Conservation (phyloP, 345 rosid species). For the Rhizophora apiculata region DNA sequence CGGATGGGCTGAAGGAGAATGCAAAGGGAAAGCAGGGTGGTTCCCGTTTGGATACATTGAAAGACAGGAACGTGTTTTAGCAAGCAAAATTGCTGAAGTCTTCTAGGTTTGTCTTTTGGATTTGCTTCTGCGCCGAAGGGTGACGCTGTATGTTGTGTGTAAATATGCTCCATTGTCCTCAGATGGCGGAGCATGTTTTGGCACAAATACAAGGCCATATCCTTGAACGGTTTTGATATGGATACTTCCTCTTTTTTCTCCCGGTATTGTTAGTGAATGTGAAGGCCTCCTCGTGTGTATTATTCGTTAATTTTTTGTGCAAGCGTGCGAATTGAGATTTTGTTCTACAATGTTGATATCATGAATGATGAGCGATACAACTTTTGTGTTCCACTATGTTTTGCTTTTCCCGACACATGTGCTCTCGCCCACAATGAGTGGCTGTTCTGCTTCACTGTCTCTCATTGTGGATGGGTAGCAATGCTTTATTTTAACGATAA, state of each 20-base stretch:
- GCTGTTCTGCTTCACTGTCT: too few relatives aligned
- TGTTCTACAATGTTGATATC: background rate
- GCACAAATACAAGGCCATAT: slow-evolving; percentile 10
- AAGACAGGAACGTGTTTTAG: slow-evolving; percentile 83
- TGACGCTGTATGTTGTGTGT: slow-evolving; percentile 24
- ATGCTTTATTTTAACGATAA: too few relatives aligned
- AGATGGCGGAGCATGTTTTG: slow-evolving; percentile 9
- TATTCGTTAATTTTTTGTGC: slow-evolving; percentile 6
- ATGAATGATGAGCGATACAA: too few relatives aligned
- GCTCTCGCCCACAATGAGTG: too few relatives aligned
- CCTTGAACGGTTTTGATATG: slow-evolving; percentile 25
- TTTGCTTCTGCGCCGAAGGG: slow-evolving; percentile 12
- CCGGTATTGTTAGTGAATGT: slow-evolving; percentile 15
- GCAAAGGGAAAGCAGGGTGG: slow-evolving; percentile 92
- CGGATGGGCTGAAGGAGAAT: slow-evolving; percentile 97
- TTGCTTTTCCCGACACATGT: too few relatives aligned
- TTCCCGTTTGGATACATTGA: slow-evolving; percentile 74
- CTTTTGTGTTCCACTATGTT: too few relatives aligned
- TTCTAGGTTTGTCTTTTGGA: slow-evolving; percentile 37
- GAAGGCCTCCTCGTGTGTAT: slow-evolving; percentile 21
- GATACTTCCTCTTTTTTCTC: slow-evolving; percentile 8
- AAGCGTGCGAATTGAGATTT: slow-evolving; percentile 1
- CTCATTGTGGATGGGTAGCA: too few relatives aligned
- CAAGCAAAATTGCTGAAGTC: slow-evolving; percentile 80
- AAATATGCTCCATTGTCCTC: slow-evolving; percentile 10